Conservation (phyloP, 345 rosid genomes). For the Excoecaria cochinchinensis region DNA sequence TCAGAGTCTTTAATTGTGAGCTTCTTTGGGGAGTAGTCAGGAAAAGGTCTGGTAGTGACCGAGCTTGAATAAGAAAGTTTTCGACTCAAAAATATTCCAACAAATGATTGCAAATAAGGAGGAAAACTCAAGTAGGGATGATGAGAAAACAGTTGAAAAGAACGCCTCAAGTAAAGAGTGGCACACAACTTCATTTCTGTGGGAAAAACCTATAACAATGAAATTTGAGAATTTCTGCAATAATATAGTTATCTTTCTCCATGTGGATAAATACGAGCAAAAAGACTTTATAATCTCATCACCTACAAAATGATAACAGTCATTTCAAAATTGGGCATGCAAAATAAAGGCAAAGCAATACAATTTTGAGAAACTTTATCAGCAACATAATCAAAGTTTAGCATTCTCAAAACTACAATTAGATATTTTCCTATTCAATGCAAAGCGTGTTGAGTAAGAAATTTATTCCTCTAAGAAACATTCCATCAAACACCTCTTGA, state of each 20-base stretch:
- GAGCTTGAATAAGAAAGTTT: constrained; percentile 27
- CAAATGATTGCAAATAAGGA: constrained; percentile 7
- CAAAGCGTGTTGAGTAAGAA: neutral
- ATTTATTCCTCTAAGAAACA: neutral
- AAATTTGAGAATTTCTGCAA: constrained; percentile 16
- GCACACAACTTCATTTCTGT: constrained; percentile 54
- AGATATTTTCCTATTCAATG: neutral
- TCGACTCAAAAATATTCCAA: constrained; percentile 14
- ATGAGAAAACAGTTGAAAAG: constrained; percentile 30
- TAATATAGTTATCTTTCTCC: constrained; percentile 23
- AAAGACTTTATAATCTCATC: constrained; percentile 44
- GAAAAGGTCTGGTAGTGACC: constrained; percentile 65
- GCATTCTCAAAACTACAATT: neutral
- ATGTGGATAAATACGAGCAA: constrained; percentile 25
- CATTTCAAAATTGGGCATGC: neutral
- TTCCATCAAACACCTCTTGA: neutral
- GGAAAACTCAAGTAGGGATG: constrained; percentile 17
- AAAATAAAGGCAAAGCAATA: neutral
- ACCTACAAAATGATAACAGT: constrained; percentile 15
- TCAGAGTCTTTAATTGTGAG: constrained; percentile 72
- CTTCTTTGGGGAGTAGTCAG: constrained; percentile 80
- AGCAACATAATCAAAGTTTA: neutral
- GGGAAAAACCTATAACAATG: constrained; percentile 43
- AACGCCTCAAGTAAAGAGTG: constrained; percentile 30
- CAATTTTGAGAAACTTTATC: neutral